phyloP scores from a whole-genome alignment of 768 basidiomycete genomes.

The Lactifluus volemus region DNA sequence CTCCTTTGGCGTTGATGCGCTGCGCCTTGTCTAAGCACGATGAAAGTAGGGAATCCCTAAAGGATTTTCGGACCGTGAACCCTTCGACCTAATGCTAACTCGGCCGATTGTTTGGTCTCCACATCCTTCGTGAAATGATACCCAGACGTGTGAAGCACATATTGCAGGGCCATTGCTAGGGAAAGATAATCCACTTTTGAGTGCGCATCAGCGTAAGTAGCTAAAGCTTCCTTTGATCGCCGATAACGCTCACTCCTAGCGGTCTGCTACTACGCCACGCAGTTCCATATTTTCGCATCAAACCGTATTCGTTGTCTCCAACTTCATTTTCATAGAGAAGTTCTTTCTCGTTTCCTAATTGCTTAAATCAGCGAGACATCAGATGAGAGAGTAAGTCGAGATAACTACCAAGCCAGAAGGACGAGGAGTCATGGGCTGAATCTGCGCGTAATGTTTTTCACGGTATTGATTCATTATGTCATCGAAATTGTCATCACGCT shows the following conservation, averaged over 20 bases:
- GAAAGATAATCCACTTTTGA: background rate
- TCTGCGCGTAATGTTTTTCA: too few species aligned
- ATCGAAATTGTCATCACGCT: too few species aligned
- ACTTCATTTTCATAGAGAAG: slow-evolving; percentile 22
- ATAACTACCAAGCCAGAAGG: slow-evolving; percentile 5
- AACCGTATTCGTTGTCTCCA: slow-evolving; percentile 23
- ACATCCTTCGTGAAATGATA: slow-evolving; percentile 21
- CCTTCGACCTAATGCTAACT: slow-evolving; percentile 19
- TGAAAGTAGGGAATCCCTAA: background rate
- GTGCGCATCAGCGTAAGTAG: slow-evolving; percentile 5
- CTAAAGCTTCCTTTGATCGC: background rate
- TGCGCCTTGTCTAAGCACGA: slow-evolving; percentile 10
- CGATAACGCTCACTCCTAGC: slow-evolving; percentile 18
- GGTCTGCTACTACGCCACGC: slow-evolving; percentile 19
- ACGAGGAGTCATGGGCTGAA: slow-evolving; percentile 1
- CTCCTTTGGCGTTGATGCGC: slow-evolving; percentile 23
- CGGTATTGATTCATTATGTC: too few species aligned
- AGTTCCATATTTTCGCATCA: slow-evolving; percentile 24
- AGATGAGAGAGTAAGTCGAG: background rate
- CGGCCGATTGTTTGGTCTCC: slow-evolving; percentile 5
- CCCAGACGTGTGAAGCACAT: slow-evolving; percentile 26
- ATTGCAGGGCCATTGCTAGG: slow-evolving; percentile 23
- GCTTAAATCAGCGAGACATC: background rate
- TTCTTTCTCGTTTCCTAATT: slow-evolving; percentile 22
- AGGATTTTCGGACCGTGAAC: slow-evolving; percentile 19